A percentile compares a stretch with the other conserved stretches of the same genome.
Conservation (phyloP, 495 filamentous ascomycete genomes). For the Aspergillus coremiiformis region DNA sequence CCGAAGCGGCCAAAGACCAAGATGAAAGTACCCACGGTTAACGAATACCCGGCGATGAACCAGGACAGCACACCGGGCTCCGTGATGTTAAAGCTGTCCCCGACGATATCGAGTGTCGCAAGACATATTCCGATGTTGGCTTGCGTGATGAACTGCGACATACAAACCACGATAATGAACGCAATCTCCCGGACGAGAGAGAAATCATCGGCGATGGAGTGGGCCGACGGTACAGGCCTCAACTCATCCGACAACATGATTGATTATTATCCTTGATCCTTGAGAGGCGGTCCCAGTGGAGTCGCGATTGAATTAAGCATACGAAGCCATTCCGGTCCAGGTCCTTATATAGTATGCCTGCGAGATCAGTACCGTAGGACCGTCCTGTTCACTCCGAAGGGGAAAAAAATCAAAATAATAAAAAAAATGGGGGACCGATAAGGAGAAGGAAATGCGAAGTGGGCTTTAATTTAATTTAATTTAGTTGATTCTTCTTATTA, state of each 20-base stretch:
- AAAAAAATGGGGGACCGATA: no score
- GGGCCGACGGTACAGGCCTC: constrained; percentile 14
- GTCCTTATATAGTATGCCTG: no score
- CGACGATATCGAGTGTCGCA: constrained; percentile 36
- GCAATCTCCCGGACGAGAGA: constrained; percentile 18
- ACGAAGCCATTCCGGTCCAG: background rate
- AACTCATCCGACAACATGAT: background rate
- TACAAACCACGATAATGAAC: constrained; percentile 26
- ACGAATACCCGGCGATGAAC: constrained; percentile 42
- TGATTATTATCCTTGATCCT: background rate
- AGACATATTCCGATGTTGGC: constrained; percentile 17
- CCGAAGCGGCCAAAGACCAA: constrained; percentile 57
- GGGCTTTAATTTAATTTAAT: no score
- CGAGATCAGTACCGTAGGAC: no score
- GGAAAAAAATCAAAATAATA: no score
- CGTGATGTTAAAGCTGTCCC: constrained; percentile 34
- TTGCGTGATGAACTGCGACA: constrained; percentile 32
- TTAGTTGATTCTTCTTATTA: no score
- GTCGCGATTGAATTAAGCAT: background rate
- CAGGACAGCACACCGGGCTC: constrained; percentile 40
- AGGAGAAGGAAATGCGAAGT: no score
- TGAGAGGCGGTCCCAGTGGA: background rate
- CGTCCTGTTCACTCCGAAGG: no score
- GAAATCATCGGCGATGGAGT: constrained; percentile 18
- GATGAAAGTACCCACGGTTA: constrained; percentile 60